Evolutionary conservation across 257 asterid genomes (phyloP).

Genomic region (Datura wrightii): DNA sequence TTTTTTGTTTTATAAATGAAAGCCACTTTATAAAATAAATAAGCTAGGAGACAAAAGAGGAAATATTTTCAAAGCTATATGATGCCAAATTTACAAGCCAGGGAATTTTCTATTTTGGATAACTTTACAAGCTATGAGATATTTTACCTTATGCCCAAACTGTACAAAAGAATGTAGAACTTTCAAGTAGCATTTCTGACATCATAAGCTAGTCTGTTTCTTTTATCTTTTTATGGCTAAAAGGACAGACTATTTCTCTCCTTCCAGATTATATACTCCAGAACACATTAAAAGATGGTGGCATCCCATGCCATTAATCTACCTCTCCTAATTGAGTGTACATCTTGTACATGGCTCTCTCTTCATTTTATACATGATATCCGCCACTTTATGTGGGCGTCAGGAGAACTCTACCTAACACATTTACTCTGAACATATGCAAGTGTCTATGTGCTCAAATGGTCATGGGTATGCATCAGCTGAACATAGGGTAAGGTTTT

Average conservation of each 20-base stretch:
- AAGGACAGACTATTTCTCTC: neutral
- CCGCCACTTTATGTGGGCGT: neutral
- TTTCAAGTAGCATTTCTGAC: constrained; percentile 14
- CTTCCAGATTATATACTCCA: constrained; percentile 3
- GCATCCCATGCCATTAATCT: neutral
- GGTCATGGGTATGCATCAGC: neutral
- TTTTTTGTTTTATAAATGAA: neutral
- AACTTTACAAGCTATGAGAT: constrained; percentile 13
- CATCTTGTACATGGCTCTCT: neutral
- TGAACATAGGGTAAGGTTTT: neutral
- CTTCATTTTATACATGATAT: neutral
- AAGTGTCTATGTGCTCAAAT: neutral
- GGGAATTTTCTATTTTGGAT: neutral
- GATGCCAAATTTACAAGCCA: neutral
- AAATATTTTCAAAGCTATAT: neutral
- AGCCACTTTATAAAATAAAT: neutral
- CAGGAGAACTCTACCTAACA: neutral
- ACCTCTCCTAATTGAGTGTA: neutral
- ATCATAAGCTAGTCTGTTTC: neutral
- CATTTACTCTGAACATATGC: neutral
- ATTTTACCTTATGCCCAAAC: neutral
- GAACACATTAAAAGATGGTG: neutral
- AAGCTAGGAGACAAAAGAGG: neutral
- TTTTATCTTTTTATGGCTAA: neutral
- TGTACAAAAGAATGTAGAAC: neutral